Evolutionary conservation across 345 rosid species (phyloP).

Genomic region (Eucalyptus leucophloia): DNA sequence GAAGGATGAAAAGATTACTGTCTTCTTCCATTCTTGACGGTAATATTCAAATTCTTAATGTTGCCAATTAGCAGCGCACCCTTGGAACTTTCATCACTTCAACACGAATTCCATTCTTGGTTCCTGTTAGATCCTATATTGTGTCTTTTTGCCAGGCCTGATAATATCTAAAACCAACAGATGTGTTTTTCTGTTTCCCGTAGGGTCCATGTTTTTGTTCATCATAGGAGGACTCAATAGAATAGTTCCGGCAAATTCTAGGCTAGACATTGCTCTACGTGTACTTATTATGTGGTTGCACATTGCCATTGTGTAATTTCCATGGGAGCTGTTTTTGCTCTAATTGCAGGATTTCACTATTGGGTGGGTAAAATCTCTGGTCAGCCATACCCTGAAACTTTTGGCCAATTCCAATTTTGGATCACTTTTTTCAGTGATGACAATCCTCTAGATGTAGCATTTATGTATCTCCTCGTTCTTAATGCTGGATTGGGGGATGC

Average conservation of each 20-base stretch:
- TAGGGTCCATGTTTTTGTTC: not conserved
- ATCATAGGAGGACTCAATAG: not conserved
- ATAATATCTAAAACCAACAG: not conserved
- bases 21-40: not conserved
- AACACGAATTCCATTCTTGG: not conserved
- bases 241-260: conserved; percentile 1
- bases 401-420: not conserved
- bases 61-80: not conserved
- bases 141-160: not conserved
- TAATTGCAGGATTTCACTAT: not conserved
- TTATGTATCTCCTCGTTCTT: not conserved
- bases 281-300: not conserved
- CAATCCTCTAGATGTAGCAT: not conserved
- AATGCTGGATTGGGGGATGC: not conserved
- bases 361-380: not conserved
- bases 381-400: not conserved
- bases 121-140: not conserved
- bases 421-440: not conserved
- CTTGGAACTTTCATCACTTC: not conserved
- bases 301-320: not conserved
- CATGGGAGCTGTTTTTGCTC: not conserved
- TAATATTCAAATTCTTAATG: not conserved
- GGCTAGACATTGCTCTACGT: conserved; percentile 3
- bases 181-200: not conserved
- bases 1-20: not conserved